Evolutionary conservation across 1,284 basidiomycete species (phyloP), one percentile per base, ranked within the genome.

Genomic region (Mycosarcoma mackinlayi): DNA sequence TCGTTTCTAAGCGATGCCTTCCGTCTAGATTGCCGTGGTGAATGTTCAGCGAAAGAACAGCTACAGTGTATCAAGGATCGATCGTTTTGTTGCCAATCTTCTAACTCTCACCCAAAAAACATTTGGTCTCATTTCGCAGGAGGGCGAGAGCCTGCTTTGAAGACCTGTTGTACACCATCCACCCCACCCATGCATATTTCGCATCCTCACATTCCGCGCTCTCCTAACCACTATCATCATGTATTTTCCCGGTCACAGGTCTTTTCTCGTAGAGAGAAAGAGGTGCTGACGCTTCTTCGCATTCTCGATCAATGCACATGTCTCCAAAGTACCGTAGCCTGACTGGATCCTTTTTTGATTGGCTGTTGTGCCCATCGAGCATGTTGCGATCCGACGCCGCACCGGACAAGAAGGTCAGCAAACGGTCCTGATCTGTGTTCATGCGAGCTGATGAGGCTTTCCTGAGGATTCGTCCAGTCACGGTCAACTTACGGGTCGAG

Each of bases 1-100:
- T 86, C 95, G 94, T 89, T 97, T 96, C 89, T 97, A 88, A 86
- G 42, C 55, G 56, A 45, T 27, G 27, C 24, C 14, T 35, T 6
- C 25, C 24, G 10, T 24, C 23, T 46, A 11, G 33, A 23, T 44
- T 44, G n/a, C n/a, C n/a, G n/a, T n/a, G n/a, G n/a, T n/a, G n/a
- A 16, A 6, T 35, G 2, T 7, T 14, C 11, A 35, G n/a, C 6
- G 14, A 35, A 35, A 6, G 16, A 35, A 6, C 33, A 6, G 16
- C 11, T 35, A 16, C 33, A 6, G 7, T 13, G 33, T 8, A 1
- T 1, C 6, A 16, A 13, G 33, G 13, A 11, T 16, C 13, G 9
- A 31, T 14, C 14, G 30, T 25, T 10, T 27, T 18, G 8, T 16
- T 21, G 19, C 27, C 23, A 27, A n/a, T n/a, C 6, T 23, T 6